Base-by-base conservation (phyloP, 164 flowering plant genomes). In the Euptelea pleiosperma region DNA sequence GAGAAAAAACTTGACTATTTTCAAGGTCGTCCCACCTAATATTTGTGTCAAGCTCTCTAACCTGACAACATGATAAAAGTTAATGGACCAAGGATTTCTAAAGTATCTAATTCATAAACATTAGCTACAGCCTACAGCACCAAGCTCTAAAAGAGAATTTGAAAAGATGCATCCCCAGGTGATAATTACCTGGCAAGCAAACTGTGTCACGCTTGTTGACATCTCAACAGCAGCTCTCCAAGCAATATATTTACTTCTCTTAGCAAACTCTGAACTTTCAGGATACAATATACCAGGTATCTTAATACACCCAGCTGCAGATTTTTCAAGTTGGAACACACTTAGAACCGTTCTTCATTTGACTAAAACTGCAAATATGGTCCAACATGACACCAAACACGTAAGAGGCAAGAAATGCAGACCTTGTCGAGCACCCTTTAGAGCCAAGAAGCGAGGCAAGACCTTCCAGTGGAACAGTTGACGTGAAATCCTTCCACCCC, bases 371-470 rank as follows among this genome's bases (percentile, higher is more conserved):
- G 36, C 28, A 57, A 49, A 36, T 24, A 65, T 22, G 21, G 25
- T 43, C 8, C 47, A 30, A 52, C 22, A 52, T 21, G 24, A 50
- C 11, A 49, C 4, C 4, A 22, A 1, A 36, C 8, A 37, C 21
- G 21, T 31, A 59, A 8, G 29, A 24, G 30, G 25, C 9, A 52
- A 24, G 15, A 55, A 29, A 43, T 52, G 29, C 73, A 56, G 52
- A 94, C 99, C 97, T 86, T 84, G 89, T 46, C 97, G 84, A 26
- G 87, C 97, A 73, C 88, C 91, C 70, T 77, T 85, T 42, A 55
- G 63, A 51, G 71, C 82, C 78, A 88, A 58, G 43, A 82, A 71
- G 29, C 55, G 79, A 74, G 99, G 96, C 70, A 94, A 62, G 56
- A 75, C 77, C 82, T 86, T 91, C 86, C 97, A 86, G 62, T 62